Evolutionary conservation across 1,284 basidiomycete species (phyloP).

Genomic region (Mycena citricolor): DNA sequence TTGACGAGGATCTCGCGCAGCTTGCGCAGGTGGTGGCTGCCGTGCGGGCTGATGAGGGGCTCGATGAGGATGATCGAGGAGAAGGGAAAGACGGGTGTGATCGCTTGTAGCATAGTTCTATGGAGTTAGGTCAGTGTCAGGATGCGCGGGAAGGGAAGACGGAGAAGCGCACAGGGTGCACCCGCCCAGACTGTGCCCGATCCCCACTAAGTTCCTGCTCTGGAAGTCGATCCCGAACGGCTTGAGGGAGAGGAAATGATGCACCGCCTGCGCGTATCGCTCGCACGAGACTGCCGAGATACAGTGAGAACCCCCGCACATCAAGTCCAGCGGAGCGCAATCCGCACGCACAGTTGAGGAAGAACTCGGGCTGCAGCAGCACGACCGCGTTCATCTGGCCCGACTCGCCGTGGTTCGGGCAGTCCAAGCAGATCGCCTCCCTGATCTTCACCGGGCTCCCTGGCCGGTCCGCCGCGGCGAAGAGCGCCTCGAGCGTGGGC

Average conservation of each 20-base stretch:
- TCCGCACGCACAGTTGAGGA: constrained; percentile 41
- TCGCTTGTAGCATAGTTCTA: constrained; percentile 50
- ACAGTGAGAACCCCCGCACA: too few species aligned
- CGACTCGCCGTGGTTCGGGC: constrained; percentile 53
- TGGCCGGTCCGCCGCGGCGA: constrained; percentile 29
- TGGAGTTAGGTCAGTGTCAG: constrained; percentile 5
- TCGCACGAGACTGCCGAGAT: constrained; percentile 61
- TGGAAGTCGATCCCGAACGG: constrained; percentile 46
- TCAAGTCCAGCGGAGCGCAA: constrained; percentile 5
- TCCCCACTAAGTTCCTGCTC: constrained; percentile 49
- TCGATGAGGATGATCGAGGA: constrained; percentile 52
- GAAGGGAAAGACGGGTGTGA: constrained; percentile 44
- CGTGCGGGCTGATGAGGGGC: constrained; percentile 53
- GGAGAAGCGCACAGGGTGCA: constrained; percentile 46
- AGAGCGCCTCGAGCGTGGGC: constrained; percentile 47
- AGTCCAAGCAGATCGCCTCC: constrained; percentile 53
- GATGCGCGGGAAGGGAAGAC: not conserved
- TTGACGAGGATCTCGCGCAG: constrained; percentile 43
- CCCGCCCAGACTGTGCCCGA: constrained; percentile 65
- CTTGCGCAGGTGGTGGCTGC: constrained; percentile 37
- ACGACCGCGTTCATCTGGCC: constrained; percentile 40
- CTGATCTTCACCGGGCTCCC: constrained; percentile 36
- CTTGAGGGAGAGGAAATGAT: constrained; percentile 49
- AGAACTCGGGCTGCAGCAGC: constrained; percentile 41
- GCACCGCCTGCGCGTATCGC: constrained; percentile 53